Base-by-base conservation (phyloP, 441 rosid species). In the Hura crepitans region DNA sequence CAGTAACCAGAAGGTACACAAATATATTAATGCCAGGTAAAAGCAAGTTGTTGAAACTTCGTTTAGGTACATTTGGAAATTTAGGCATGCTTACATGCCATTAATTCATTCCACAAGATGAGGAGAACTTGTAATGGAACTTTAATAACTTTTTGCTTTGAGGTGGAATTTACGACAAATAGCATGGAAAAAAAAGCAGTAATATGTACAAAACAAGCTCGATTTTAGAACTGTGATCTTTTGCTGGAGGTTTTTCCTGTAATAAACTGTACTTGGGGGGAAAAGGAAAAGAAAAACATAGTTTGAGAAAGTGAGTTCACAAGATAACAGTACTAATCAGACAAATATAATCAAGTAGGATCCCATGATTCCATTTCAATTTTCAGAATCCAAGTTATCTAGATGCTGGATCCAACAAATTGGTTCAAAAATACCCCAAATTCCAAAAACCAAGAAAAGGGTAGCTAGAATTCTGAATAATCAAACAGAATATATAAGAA, bases 341-440 rank as follows among this genome's bases (percentile, higher is more conserved):
- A 71, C 56, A 56, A 54, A 72, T 43, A 45, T 37, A 55, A 69
- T 46, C 46, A 65, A 75, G 57, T 30, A 65, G 56, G 55, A 49
- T 75, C 70, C 35, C 61, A 42, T 25, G 65, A 37, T 50, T 43
- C 59, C 60, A 54, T 49, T 30, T 28, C 58, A 66, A 74, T 31
- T 55, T 33, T 43, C 63, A 66, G 31, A 47, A 20, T 31, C 65
- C 39, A 50, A 23, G 47, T 65, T 66, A 30, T 37, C 57, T 23
- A 66, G 53, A 68, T 51, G 61, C 64, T 35, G 64, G 46, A 69
- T 70, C 64, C 65, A 58, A 55, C 47, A 39, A 53, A 65, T 13
- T 25, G 68, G 62, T 37, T 22, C 25, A 54, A 25, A 47, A 68
- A 53, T 25, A 43, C 42, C 65, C 31, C 51, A 13, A 54, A 47